phyloP scores from a whole-genome alignment of 495 filamentous ascomycete species.

The Penicillium cinerascens region DNA sequence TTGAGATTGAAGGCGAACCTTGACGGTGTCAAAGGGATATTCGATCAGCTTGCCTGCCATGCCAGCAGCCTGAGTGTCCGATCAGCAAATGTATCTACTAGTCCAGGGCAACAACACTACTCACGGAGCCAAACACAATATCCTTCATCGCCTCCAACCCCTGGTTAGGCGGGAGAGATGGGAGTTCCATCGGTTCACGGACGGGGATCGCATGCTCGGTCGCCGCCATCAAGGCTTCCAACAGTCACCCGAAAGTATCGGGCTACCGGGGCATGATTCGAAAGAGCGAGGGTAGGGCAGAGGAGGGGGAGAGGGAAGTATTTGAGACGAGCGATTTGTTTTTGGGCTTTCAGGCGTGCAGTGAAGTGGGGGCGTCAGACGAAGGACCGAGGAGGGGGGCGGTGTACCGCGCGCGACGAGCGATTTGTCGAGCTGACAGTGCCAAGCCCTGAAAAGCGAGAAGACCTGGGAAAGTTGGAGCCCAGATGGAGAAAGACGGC shows the following conservation, averaged over 20 bases:
- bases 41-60: slow-evolving; percentile 94
- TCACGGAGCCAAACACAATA: slow-evolving; percentile 77
- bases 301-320: slow-evolving; percentile 1
- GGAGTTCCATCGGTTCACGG: slow-evolving; percentile 41
- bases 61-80: slow-evolving; percentile 63
- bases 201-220: slow-evolving; percentile 40
- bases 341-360: background rate
- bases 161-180: slow-evolving; percentile 47
- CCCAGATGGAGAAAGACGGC: slow-evolving; percentile 6
- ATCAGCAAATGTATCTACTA: slow-evolving; percentile 7
- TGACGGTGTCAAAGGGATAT: slow-evolving; percentile 98
- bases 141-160: slow-evolving; percentile 72
- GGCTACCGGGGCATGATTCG: slow-evolving; percentile 33
- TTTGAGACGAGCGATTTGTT: slow-evolving; percentile 23
- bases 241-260: slow-evolving; percentile 22
- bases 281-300: background rate
- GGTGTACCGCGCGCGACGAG: slow-evolving; percentile 30
- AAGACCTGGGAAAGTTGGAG: background rate
- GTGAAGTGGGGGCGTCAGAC: background rate
- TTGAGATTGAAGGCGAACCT: slow-evolving; percentile 71
- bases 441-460: slow-evolving; percentile 17
- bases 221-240: slow-evolving; percentile 39
- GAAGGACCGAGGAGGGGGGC: slow-evolving; percentile 18
- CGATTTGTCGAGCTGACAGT: slow-evolving; percentile 22
- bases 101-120: slow-evolving; percentile 24